Evolutionary conservation across 331 rosid species (phyloP).

Genomic region (Stylosanthes scabra): DNA sequence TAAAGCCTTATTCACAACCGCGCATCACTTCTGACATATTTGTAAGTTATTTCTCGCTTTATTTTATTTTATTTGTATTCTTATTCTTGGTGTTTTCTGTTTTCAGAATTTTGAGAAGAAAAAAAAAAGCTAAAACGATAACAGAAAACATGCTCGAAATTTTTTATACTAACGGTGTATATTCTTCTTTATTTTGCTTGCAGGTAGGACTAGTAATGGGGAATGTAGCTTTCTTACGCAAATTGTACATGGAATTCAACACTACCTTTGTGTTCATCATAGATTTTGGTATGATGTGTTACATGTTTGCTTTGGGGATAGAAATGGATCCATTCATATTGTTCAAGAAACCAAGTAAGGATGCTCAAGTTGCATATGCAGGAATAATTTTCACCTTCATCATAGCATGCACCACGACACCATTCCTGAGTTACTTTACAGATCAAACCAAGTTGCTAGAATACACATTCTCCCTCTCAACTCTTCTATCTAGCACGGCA

Average conservation of each 20-base stretch:
- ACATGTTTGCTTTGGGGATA: slow-evolving; percentile 93
- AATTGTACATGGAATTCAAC: slow-evolving; percentile 36
- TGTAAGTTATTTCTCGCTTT: slow-evolving; percentile 45
- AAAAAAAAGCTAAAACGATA: too few species aligned
- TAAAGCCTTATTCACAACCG: slow-evolving; percentile 75
- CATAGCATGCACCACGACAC: slow-evolving; percentile 47
- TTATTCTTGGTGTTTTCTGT: too few species aligned
- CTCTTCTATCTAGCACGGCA: slow-evolving; percentile 71
- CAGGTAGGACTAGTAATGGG: slow-evolving; percentile 66
- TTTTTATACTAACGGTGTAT: too few species aligned
- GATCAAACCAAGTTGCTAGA: neutral
- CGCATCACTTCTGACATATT: slow-evolving; percentile 74
- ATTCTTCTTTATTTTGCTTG: slow-evolving; percentile 4
- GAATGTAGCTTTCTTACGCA: slow-evolving; percentile 60
- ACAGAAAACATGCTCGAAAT: too few species aligned
- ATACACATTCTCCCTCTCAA: slow-evolving; percentile 63
- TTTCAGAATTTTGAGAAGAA: too few species aligned
- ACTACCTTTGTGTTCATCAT: slow-evolving; percentile 63
- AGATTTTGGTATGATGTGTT: slow-evolving; percentile 87
- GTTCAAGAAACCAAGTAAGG: slow-evolving; percentile 61
- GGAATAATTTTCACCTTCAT: slow-evolving; percentile 72
- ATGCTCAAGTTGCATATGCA: slow-evolving; percentile 74
- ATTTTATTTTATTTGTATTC: too few species aligned
- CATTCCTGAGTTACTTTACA: slow-evolving; percentile 51
- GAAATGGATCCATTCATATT: slow-evolving; percentile 87